Percentiles rank a stretch among this genome's conserved stretches.
These are phyloP conservation scores for Colletotrichum brevisporum DNA, from an alignment of 2,329 filamentous ascomycete genomes.

Conservation along the genomic window DNA sequence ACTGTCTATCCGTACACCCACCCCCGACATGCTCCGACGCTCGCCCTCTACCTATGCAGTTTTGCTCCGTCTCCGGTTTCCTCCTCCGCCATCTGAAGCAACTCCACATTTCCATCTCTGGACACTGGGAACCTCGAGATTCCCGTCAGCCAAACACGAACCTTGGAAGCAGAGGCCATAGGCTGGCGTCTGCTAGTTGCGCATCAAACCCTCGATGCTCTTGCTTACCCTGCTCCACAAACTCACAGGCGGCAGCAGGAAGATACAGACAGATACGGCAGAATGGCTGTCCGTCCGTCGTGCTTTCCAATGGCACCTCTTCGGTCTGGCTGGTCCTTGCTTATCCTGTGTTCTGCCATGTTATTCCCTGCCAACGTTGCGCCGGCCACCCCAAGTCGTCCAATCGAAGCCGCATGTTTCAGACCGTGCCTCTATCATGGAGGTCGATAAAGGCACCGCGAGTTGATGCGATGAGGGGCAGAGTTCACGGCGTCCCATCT, in stretches of 20 bases:
- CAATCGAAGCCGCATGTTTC: conserved; percentile 35
- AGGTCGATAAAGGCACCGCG: conserved; percentile 14
- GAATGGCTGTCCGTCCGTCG: neutral
- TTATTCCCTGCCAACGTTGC: conserved; percentile 9
- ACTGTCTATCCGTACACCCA: conserved; percentile 26
- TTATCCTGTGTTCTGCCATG: conserved; percentile 5
- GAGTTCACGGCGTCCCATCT: conserved; percentile 18
- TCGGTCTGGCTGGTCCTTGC: conserved; percentile 1
- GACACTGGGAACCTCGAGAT: conserved; percentile 20
- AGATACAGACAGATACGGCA: conserved; percentile 12
- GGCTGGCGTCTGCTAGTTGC: conserved; percentile 21
- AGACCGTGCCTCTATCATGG: conserved; percentile 24
- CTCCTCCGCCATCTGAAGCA: conserved; percentile 38
- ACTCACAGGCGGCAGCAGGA: conserved; percentile 5
- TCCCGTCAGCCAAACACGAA: conserved; percentile 24
- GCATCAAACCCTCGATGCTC: conserved; percentile 29
- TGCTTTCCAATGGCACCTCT: neutral
- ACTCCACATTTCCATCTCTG: conserved; percentile 8
- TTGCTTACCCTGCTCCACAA: conserved; percentile 5
- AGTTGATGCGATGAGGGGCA: conserved; percentile 19
- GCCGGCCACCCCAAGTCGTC: conserved; percentile 13
- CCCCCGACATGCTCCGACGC: conserved; percentile 30
- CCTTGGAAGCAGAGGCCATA: conserved; percentile 21
- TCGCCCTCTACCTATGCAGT: conserved; percentile 10
- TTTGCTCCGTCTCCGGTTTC: conserved; percentile 23